A percentile compares a stretch with the other conserved stretches of the same genome.
Evolutionary conservation across 371 early-diverging fungal genomes (phyloP).

Genomic region (Conidiobolus incongruus): DNA sequence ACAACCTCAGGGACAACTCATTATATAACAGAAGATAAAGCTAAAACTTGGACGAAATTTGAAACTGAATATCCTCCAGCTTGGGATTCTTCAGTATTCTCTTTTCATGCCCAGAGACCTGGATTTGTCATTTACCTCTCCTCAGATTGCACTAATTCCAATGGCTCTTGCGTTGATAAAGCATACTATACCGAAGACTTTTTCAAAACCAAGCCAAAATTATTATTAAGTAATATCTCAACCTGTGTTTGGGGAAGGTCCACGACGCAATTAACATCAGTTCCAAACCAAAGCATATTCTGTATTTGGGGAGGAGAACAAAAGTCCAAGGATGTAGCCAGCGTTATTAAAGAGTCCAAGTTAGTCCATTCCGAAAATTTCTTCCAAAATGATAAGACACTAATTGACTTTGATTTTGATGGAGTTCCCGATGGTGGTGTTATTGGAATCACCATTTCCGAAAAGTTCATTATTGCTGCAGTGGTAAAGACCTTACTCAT

Average conservation of each 20-base stretch:
- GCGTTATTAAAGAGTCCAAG: slow-evolving; percentile 16
- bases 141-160: slow-evolving; percentile 16
- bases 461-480: slow-evolving; percentile 42
- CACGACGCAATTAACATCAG: slow-evolving; percentile 17
- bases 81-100: slow-evolving; percentile 13
- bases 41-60: slow-evolving; percentile 36
- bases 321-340: slow-evolving; percentile 12
- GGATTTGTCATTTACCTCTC: slow-evolving; percentile 30
- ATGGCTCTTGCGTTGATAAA: slow-evolving; percentile 20
- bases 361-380: slow-evolving; percentile 36
- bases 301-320: slow-evolving; percentile 37
- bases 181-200: slow-evolving; percentile 39
- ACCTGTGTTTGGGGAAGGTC: slow-evolving; percentile 46
- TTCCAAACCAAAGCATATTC: slow-evolving; percentile 9
- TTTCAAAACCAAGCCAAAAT: slow-evolving; percentile 21
- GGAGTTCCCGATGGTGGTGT: slow-evolving; percentile 19
- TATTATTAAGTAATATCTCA: slow-evolving; percentile 22
- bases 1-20: slow-evolving; percentile 26
- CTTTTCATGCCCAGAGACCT: slow-evolving; percentile 37
- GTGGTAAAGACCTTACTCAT: slow-evolving; percentile 12
- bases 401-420: slow-evolving; percentile 15
- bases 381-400: slow-evolving; percentile 24
- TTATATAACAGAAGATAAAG: slow-evolving; percentile 37
- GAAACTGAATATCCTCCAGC: slow-evolving; percentile 20
- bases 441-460: slow-evolving; percentile 32